Conservation (phyloP, 139 green algal species). For the Prasinococcaceae sp. region DNA sequence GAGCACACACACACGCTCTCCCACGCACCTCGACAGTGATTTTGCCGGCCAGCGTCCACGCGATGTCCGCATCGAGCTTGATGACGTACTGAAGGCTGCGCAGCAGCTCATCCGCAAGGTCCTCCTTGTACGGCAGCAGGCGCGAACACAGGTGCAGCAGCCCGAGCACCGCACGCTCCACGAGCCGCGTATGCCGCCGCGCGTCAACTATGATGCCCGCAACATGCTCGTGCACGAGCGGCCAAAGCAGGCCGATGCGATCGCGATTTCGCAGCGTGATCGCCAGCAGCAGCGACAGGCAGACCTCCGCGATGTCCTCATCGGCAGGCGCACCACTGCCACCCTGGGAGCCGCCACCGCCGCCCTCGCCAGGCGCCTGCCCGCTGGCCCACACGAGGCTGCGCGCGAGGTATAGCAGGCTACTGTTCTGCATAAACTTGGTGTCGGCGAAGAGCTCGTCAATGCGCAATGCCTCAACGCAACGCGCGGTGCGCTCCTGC, state of each 20-base stretch:
- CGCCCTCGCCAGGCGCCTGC: neutral
- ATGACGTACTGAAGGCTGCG: slow-evolving; percentile 54
- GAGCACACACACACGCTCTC: neutral
- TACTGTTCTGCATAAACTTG: slow-evolving; percentile 69
- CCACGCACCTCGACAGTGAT: slow-evolving; percentile 44
- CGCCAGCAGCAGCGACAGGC: slow-evolving; percentile 73
- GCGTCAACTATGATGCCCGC: slow-evolving; percentile 29
- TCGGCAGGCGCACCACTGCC: slow-evolving; percentile 19
- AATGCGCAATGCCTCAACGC: slow-evolving; percentile 51
- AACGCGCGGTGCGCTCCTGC: slow-evolving; percentile 20
- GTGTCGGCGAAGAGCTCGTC: slow-evolving; percentile 71
- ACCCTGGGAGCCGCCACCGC: slow-evolving; percentile 1
- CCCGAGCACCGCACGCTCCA: slow-evolving; percentile 65
- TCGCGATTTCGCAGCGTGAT: slow-evolving; percentile 80
- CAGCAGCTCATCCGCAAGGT: slow-evolving; percentile 68
- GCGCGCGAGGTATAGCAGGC: slow-evolving; percentile 55
- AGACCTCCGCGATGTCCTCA: slow-evolving; percentile 59
- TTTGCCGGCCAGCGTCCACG: slow-evolving; percentile 42
- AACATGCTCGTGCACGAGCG: slow-evolving; percentile 48
- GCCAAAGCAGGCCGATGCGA: slow-evolving; percentile 66
- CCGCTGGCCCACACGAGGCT: slow-evolving; percentile 54
- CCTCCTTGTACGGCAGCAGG: slow-evolving; percentile 77
- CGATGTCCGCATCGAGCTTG: slow-evolving; percentile 51
- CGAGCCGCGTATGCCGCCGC: slow-evolving; percentile 26
- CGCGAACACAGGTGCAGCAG: slow-evolving; percentile 72